Evolutionary conservation across 257 asterid genomes (phyloP).

Genomic region (Gentiana macrophylla): DNA sequence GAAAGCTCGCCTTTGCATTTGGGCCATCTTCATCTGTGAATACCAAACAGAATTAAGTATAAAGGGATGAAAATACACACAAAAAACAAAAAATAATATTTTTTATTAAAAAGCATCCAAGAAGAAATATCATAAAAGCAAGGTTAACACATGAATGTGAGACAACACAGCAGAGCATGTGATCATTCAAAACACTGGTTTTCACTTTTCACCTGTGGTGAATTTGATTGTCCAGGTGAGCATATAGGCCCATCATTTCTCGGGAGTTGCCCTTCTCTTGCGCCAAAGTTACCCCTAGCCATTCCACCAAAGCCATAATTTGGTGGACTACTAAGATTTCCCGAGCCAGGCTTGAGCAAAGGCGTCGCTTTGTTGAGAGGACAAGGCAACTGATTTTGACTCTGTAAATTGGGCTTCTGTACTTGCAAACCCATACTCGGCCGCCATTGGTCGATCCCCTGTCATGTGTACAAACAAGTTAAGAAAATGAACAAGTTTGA

Average conservation of each 20-base stretch:
- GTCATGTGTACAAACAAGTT: slow-evolving; percentile 17
- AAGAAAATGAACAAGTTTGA: slow-evolving; percentile 7
- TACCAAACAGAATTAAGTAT: background rate
- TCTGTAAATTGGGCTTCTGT: slow-evolving; percentile 75
- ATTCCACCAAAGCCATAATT: slow-evolving; percentile 84
- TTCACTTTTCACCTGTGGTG: slow-evolving; percentile 54
- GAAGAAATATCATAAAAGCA: no score
- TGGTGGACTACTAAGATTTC: slow-evolving; percentile 64
- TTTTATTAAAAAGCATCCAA: no score
- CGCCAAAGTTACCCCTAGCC: slow-evolving; percentile 66
- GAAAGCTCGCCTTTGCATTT: slow-evolving; percentile 33
- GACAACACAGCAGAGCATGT: background rate
- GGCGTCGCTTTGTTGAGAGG: slow-evolving; percentile 81
- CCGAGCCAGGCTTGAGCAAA: slow-evolving; percentile 89
- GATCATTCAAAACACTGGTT: slow-evolving; percentile 6
- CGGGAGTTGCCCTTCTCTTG: slow-evolving; percentile 85
- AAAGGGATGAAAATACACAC: background rate
- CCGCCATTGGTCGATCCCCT: slow-evolving; percentile 95
- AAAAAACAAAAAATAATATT: no score
- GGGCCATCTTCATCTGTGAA: slow-evolving; percentile 43
- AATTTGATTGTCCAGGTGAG: slow-evolving; percentile 90
- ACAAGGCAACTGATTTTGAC: slow-evolving; percentile 70
- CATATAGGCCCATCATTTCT: slow-evolving; percentile 96
- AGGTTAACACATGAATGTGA: background rate
- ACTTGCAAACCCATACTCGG: slow-evolving; percentile 88